Conservation (phyloP, 2,329 filamentous ascomycete genomes). For the Epichloe hybrida region DNA sequence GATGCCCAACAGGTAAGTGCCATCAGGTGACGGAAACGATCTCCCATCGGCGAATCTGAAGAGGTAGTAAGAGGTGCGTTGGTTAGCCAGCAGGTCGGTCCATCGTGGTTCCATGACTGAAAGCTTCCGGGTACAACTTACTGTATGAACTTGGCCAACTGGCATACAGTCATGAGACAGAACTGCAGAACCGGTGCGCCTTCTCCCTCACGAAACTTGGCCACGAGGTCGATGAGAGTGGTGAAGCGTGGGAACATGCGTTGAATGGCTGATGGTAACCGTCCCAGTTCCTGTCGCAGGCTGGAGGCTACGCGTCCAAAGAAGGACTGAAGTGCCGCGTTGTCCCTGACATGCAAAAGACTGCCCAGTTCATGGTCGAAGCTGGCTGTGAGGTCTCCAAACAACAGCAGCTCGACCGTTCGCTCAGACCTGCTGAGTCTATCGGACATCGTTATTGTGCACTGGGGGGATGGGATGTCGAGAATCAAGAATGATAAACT, state of each 20-base stretch:
- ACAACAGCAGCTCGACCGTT: conserved; percentile 5
- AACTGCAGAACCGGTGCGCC: conserved; percentile 10
- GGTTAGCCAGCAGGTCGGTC: too few species aligned
- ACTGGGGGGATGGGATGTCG: too few species aligned
- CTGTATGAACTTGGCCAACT: conserved; percentile 15
- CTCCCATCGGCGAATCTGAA: too few species aligned
- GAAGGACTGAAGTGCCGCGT: conserved; percentile 12
- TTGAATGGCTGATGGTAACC: conserved; percentile 7
- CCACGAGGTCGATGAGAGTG: conserved; percentile 14
- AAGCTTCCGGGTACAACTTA: background rate
- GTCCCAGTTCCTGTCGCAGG: conserved; percentile 12
- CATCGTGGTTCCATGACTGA: too few species aligned
- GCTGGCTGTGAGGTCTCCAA: conserved; percentile 13
- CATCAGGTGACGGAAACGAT: too few species aligned
- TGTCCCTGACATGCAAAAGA: conserved; percentile 12
- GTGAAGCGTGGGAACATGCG: conserved; percentile 15
- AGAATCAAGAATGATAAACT: too few species aligned
- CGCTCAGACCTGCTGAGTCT: too few species aligned
- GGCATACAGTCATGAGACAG: conserved; percentile 11
- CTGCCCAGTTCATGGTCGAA: conserved; percentile 11
- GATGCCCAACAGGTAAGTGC: too few species aligned
- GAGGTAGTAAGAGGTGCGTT: too few species aligned
- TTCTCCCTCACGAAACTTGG: conserved; percentile 10
- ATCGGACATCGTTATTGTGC: too few species aligned
- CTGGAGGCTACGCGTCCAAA: conserved; percentile 11